These are phyloP conservation scores for Podospora didyma DNA, from an alignment of 495 filamentous ascomycete species.

Conservation along the genomic window DNA sequence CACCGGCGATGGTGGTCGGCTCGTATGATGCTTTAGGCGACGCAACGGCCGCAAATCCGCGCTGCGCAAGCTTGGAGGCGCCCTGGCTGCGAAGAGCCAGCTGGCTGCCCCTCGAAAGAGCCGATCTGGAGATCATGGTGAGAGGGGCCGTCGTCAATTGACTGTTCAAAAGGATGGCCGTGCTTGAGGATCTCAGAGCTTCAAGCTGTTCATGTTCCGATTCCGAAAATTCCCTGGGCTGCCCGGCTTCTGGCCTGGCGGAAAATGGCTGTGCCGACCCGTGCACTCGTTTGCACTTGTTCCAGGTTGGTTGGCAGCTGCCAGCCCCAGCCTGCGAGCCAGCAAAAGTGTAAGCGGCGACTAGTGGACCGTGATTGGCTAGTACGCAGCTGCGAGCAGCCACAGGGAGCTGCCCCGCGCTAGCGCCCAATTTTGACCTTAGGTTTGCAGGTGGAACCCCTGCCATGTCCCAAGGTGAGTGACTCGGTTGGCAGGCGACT, in stretches of 20 bases:
- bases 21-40: slow-evolving; percentile 79
- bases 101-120: slow-evolving; percentile 71
- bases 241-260: slow-evolving; percentile 15
- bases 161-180: slow-evolving; percentile 23
- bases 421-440: slow-evolving; percentile 12
- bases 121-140: slow-evolving; percentile 82
- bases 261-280: slow-evolving; percentile 31
- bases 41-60: slow-evolving; percentile 74
- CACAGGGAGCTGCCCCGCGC: slow-evolving; percentile 14
- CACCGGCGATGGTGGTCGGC: slow-evolving; percentile 73
- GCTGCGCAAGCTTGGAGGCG: slow-evolving; percentile 52
- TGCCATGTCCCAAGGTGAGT: neutral
- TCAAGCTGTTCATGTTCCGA: neutral
- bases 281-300: neutral
- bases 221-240: slow-evolving; percentile 38
- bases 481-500: slow-evolving; percentile 7
- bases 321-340: neutral
- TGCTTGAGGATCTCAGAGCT: slow-evolving; percentile 21
- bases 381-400: neutral
- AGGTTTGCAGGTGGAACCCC: slow-evolving; percentile 10
- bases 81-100: slow-evolving; percentile 67
- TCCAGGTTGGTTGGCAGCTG: neutral
- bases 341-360: slow-evolving; percentile 15
- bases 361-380: slow-evolving; percentile 15
- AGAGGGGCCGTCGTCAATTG: slow-evolving; percentile 50